Conservation (phyloP, 495 filamentous ascomycete species). For the Talaromyces stipitatus region DNA sequence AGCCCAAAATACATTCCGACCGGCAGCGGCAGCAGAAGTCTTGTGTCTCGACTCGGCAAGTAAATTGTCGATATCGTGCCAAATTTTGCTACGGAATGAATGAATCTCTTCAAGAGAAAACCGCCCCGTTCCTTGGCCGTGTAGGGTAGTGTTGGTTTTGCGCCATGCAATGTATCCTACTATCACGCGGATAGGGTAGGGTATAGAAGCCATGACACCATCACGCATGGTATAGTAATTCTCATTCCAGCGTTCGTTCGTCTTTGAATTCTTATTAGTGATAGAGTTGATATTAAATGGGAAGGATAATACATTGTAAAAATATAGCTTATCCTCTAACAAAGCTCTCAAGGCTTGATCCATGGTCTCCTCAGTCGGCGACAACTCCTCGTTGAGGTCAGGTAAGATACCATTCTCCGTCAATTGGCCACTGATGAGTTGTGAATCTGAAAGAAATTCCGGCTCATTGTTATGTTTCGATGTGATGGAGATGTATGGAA, state of each 20-base stretch:
- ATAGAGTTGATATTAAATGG: background rate
- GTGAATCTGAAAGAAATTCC: constrained; percentile 35
- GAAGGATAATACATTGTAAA: constrained; percentile 33
- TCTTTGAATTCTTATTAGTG: background rate
- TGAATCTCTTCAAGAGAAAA: constrained; percentile 42
- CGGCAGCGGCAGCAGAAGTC: background rate
- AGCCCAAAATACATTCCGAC: constrained; percentile 44
- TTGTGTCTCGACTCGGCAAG: constrained; percentile 14
- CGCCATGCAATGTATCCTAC: constrained; percentile 48
- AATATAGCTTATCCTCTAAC: constrained; percentile 55
- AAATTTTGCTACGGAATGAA: constrained; percentile 39
- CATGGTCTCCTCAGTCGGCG: constrained; percentile 25
- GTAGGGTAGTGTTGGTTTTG: constrained; percentile 25
- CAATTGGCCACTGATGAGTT: constrained; percentile 43
- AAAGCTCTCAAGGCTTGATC: constrained; percentile 47
- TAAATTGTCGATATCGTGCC: constrained; percentile 40
- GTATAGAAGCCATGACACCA: constrained; percentile 35
- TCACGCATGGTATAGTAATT: constrained; percentile 58
- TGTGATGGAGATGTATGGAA: constrained; percentile 42
- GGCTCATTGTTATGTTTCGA: constrained; percentile 8
- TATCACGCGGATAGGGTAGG: constrained; percentile 44
- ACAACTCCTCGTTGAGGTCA: constrained; percentile 40
- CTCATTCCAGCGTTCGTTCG: constrained; percentile 43
- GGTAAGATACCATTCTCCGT: constrained; percentile 28
- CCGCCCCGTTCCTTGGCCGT: constrained; percentile 49